Evolutionary conservation across 2,329 filamentous ascomycete species (phyloP), one percentile per base, ranked within the genome.

Genomic region (Hymenoscyphus scutula): DNA sequence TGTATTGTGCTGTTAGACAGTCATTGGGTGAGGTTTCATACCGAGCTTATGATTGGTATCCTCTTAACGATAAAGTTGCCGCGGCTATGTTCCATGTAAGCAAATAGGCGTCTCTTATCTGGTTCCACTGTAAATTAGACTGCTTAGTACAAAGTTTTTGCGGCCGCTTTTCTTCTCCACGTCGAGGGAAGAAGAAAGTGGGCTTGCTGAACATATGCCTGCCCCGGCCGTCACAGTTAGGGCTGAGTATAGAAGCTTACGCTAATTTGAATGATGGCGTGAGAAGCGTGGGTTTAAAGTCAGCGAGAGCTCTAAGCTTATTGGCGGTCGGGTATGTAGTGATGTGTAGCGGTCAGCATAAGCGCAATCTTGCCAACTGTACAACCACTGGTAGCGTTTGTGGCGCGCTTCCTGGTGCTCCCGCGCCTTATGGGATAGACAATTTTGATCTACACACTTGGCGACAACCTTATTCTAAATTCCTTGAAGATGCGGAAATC

Each of bases 41-140:
- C 30, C 13, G 55, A 27, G 30, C 32, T 34, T 19, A 38, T 25
- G 15, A n/a, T 25, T 32, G 32, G 56, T 37, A 48, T 7, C 15
- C 37, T 23, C 17, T 6, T 8, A 37, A 58, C 41, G 56, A 48
- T 32, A 30, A 48, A 27, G 4, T 48, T 48, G 23, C 23, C 25
- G 56, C 48, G 56, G 56, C 56, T 41, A 48, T 58, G 56, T 37
- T n/a, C 13, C 29, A 58, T 30, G 30, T 56, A 25, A 38, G n/a
- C 45, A 25, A 5, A 7, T 3, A 19, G n/a, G 41, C 41, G 25
- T 23, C 11, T 51, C 23, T 25, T 10, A 11, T 51, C n/a, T 19
- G 6, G 19, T n/a, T n/a, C n/a, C n/a, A n/a, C 15, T 13, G 45
- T 51, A 51, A 17, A 13, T 4, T 6, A 29, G 27, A 29, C 27